Percentiles rank a stretch among this genome's conserved stretches.
Conservation (phyloP, 2,329 filamentous ascomycete genomes). For the Aciculosporium take region DNA sequence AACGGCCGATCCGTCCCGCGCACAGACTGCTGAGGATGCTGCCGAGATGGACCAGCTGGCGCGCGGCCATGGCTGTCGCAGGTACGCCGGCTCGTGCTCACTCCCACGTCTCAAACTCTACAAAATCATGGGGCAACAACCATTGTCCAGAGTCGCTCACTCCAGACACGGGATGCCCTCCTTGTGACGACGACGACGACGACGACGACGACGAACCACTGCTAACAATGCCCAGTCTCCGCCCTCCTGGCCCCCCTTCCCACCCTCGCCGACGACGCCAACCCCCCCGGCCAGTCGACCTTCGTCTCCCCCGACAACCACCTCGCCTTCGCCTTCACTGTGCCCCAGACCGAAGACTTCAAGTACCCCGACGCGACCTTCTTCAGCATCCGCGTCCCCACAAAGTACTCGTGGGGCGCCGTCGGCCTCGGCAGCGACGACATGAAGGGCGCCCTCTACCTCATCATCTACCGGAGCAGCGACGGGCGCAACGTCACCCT, state of each 20-base stretch:
- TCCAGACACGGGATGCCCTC: neutral
- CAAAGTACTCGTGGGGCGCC: slow-evolving; percentile 34
- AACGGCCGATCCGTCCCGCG: neutral
- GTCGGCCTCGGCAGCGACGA: slow-evolving; percentile 38
- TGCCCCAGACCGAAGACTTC: slow-evolving; percentile 29
- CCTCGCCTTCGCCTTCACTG: slow-evolving; percentile 35
- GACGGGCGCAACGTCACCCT: slow-evolving; percentile 37
- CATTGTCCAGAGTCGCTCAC: no score
- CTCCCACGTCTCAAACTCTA: no score
- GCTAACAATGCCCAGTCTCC: slow-evolving; percentile 3
- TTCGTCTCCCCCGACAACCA: slow-evolving; percentile 30
- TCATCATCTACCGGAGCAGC: slow-evolving; percentile 38
- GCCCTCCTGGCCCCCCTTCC: slow-evolving; percentile 12
- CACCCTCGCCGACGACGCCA: slow-evolving; percentile 15
- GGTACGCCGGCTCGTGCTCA: slow-evolving; percentile 10
- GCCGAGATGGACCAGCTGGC: slow-evolving; percentile 16
- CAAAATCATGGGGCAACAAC: no score
- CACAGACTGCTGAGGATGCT: slow-evolving; percentile 12
- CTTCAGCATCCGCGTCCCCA: slow-evolving; percentile 37
- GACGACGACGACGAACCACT: no score
- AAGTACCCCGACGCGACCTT: slow-evolving; percentile 26
- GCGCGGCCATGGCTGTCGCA: slow-evolving; percentile 14
- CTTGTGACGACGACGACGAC: no score
- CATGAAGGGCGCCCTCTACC: slow-evolving; percentile 38
- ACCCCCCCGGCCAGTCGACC: slow-evolving; percentile 22